phyloP scores from a whole-genome alignment of 345 rosid genomes.

The Draba incana region DNA sequence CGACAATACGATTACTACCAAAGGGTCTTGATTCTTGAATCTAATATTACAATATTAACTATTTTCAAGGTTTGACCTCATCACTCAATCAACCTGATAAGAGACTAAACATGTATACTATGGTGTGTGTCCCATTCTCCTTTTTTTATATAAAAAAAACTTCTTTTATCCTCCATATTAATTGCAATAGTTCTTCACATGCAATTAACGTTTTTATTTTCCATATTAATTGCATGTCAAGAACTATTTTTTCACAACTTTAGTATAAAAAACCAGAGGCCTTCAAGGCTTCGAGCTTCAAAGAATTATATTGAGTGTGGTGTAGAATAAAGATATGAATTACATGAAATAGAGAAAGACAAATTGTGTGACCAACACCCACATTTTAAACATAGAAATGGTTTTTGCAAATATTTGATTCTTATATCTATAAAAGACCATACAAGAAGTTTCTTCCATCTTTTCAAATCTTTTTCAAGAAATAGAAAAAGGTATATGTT shows the following conservation, averaged over 20 bases:
- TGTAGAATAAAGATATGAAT: conserved; percentile 2
- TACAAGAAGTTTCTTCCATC: background rate
- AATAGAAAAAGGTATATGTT: background rate
- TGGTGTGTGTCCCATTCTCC: no score
- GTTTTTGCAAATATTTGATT: conserved; percentile 15
- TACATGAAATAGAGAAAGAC: conserved; percentile 13
- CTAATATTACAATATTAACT: no score
- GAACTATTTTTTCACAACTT: background rate
- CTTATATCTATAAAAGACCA: conserved; percentile 5
- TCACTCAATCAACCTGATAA: no score
- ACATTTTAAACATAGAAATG: conserved; percentile 10
- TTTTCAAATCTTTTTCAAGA: background rate
- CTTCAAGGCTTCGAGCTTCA: background rate
- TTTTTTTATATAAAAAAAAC: no score
- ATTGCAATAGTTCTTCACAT: no score
- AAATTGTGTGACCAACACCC: background rate
- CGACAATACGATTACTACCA: no score
- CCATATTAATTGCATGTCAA: conserved; percentile 21
- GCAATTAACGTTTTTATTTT: no score
- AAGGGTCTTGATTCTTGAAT: no score
- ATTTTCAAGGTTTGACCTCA: no score
- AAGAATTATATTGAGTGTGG: background rate
- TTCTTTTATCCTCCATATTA: no score
- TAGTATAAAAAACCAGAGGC: background rate
- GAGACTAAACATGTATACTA: no score